Evolutionary conservation across 176 grass and related monocot species (phyloP), one percentile per base, ranked within the genome.

Genomic region (Ananas comosus): DNA sequence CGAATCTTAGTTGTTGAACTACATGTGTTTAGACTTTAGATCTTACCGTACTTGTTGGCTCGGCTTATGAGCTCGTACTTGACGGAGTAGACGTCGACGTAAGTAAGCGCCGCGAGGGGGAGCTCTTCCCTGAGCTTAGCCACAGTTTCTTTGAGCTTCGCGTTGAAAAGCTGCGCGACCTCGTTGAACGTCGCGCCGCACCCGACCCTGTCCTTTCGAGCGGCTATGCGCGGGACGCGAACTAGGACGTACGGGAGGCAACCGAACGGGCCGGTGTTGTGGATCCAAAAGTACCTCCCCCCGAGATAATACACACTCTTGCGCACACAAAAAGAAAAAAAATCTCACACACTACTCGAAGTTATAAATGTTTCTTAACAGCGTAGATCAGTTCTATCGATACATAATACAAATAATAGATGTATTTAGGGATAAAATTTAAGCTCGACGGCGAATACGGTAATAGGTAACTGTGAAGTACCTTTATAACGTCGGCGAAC

Each of bases 241-340:
- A 79, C 56, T 47, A 93, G 64, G 24, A 88, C 84, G 47, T 93
- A 99, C 48, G 90, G 87, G 49, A 99, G 87, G 80, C 94, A 99
- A 48, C 94, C 94, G 22, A 99, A 52, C 10, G 94, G 94, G 10
- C 94, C 94, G 3, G 94, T 99, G 78, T 85, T 93, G 77, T 99
- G 94, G 65, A 99, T 99, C 94, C 94, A 99, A 74, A 99, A 99
- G 82, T 78, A 80, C 75, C 74, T 93, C 64, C 84, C 94, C 10
- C 94, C 94, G 2, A 72, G 82, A 49, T 4, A 3, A 70, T 88
- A 76, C 25, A 93, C 59, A 4, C 0, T 1, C 69, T 90, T 99
- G 87, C 78, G 72, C 6, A 51, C 33, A 42, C 22, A 23, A 23
- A 42, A 42, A 42, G 1, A 0, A 51, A 11, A 51, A 11, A 68